Evolutionary conservation across 1,139 yeast genomes (phyloP).

Genomic region (Yamadazyma pseudoaaseri): DNA sequence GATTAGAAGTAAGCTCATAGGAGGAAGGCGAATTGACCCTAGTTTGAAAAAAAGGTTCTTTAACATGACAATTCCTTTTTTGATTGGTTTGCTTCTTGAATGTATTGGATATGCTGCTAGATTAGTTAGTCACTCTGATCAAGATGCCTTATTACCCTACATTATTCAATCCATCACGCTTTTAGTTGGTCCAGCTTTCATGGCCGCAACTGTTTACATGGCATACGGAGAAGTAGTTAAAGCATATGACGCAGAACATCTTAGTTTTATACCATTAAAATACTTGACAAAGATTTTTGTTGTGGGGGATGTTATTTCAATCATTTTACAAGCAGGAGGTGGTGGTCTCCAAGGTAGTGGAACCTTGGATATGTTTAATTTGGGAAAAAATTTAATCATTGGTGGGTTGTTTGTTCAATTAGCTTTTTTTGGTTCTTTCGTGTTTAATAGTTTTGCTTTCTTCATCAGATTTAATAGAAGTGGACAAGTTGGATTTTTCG

Average conservation of each 20-base stretch:
- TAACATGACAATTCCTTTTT: not conserved
- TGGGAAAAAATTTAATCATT: not conserved
- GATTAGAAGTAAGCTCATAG: not conserved
- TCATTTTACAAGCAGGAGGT: not conserved
- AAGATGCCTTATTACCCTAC: not conserved
- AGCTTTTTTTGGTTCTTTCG: not conserved
- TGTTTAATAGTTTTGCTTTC: not conserved
- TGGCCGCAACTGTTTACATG: not conserved
- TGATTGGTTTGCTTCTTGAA: not conserved
- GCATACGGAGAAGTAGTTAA: not conserved
- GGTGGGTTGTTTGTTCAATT: not conserved
- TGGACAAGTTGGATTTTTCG: not conserved
- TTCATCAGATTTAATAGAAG: not conserved
- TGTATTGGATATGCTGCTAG: not conserved
- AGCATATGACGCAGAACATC: not conserved
- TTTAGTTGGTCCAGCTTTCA: not conserved
- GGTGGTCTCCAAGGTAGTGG: not conserved
- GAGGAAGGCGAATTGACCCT: not conserved
- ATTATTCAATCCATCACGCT: not conserved
- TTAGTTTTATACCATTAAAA: not conserved
- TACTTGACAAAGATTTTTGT: not conserved
- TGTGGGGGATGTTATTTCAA: not conserved
- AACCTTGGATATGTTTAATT: not conserved
- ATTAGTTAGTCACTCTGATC: not conserved
- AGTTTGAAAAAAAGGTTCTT: not conserved